Base-by-base conservation (phyloP, 169 alveolate species). In the Besnoitia besnoiti region DNA sequence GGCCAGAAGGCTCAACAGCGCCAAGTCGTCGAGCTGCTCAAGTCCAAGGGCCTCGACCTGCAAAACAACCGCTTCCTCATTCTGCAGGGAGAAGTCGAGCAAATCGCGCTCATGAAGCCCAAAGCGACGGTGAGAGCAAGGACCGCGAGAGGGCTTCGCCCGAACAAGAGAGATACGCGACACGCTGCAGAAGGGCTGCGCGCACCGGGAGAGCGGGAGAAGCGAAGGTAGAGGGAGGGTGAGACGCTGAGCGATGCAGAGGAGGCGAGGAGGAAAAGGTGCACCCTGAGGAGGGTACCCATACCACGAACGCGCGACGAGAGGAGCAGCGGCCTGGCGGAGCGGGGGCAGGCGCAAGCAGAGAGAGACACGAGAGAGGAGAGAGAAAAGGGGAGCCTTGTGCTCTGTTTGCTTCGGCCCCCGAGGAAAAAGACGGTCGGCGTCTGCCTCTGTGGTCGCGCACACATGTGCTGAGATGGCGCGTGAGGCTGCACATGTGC, bases 41-140 rank as follows among this genome's bases (percentile, higher is more conserved):
- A 95, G 94, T 87, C 94, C 61, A 97, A 97, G 91, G 99, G 99
- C 35, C 98, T 99, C 51, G 99, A 99, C 94, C 95, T 99, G 76
- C 97, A 97, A 44, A 99, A 98, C 93, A 98, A 98, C 82, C 96
- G 99, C 79, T 99, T 98, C 91, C 93, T 97, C 67, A 97, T 97
- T 73, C 51, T 91, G 40, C 99, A 99, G 95, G 99, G 99, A 12
- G 99, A 99, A 94, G 99, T 99, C 37, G 99, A 99, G 93, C 98
- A 98, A 87, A 98, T 99, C 35, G 98, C 99, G 5, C 96, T 98
- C 94, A 99, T 99, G 99, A 98, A 98, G 85, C 99, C 99, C 39
- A 99, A 98, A 94, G 99, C 98, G 0, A 85, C 94, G 75, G 89
- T 77, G n/a, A 24, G 76, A 5, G 46, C 12, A 47, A 35, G 16